Percentiles rank a stretch among this genome's conserved stretches.
These are phyloP conservation scores for Boletus subcaerulescens DNA, from an alignment of 768 basidiomycete genomes.

Conservation along the genomic window DNA sequence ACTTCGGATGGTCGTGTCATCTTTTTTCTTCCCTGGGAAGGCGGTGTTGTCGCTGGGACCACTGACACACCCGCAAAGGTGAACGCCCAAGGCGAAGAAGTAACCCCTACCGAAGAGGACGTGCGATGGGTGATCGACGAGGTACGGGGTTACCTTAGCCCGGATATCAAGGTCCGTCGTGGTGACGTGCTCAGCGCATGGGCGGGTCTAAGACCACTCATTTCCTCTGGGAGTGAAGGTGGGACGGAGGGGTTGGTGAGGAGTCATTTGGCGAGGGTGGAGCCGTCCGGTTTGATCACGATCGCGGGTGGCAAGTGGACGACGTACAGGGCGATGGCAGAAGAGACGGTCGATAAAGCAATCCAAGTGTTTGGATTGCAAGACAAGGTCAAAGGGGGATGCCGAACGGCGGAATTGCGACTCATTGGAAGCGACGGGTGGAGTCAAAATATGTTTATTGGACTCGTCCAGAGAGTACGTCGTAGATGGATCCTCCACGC, in stretches of 20 bases:
- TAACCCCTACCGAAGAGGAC: slow-evolving; percentile 86
- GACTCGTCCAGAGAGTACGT: slow-evolving; percentile 82
- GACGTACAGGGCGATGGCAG: slow-evolving; percentile 93
- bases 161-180: slow-evolving; percentile 90
- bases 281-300: slow-evolving; percentile 78
- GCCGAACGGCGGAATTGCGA: slow-evolving; percentile 77
- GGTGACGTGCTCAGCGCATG: slow-evolving; percentile 96
- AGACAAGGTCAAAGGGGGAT: slow-evolving; percentile 51
- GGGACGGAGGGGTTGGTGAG: slow-evolving; percentile 87
- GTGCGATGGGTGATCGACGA: slow-evolving; percentile 97
- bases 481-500: no score
- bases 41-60: slow-evolving; percentile 95
- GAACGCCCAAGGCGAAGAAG: slow-evolving; percentile 52
- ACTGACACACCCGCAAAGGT: slow-evolving; percentile 83
- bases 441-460: slow-evolving; percentile 96
- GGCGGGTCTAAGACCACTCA: slow-evolving; percentile 89
- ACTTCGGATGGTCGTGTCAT: slow-evolving; percentile 97
- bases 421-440: slow-evolving; percentile 92
- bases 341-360: slow-evolving; percentile 90
- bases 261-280: slow-evolving; percentile 89
- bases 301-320: slow-evolving; percentile 99
- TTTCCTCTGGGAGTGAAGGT: slow-evolving; percentile 70
- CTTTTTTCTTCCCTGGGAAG: slow-evolving; percentile 99
- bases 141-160: slow-evolving; percentile 81
- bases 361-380: slow-evolving; percentile 73